Base-by-base conservation (phyloP, 768 basidiomycete genomes). In the Cystobasidium tubakii region DNA sequence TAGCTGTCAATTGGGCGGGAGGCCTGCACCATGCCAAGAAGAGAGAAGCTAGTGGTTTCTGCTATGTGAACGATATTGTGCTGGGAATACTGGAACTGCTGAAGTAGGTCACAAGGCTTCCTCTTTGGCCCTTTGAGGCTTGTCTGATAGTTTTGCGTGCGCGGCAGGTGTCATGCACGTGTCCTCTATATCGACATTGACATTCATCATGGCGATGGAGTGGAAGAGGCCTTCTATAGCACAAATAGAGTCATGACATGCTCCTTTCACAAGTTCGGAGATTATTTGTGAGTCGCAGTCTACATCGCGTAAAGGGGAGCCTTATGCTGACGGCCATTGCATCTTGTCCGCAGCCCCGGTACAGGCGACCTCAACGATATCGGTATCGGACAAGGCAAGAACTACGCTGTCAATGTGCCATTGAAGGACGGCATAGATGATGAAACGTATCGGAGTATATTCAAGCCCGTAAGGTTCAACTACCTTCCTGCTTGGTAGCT, bases 21-120 rank as follows among this genome's bases (percentile, higher is more conserved):
- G 96, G 96, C 1, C 85, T 99, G 1, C 96, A 99, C 82, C 96
- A 99, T 81, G 96, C 96, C n/a, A 99, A 99, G 83, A 98, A 97
- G 81, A 87, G 90, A 70, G 96, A 97, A 83, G 96, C 95, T 0
- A 91, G 90, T 7, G 96, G 96, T 17, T 99, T 99, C 82, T 99
- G 96, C 84, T 99, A 98, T 84, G 89, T 98, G 82, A 99, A 99
- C 81, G 82, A 94, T 81, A 99, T 97, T 80, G 93, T 96, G 0
- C 88, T 98, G 29, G 89, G 88, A 54, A 95, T 96, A 44, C 85
- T 99, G 62, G 95, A 96, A 81, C 87, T 99, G 9, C 83, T 95
- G n/a, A 87, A 93, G 77, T 86, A 87, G 0, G 79, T 85, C 19
- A 55, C 65, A 34, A 25, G 36, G 10, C 33, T 31, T 19, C 33